Evolutionary conservation across 805 yeast species (phyloP).

Genomic region (Ogataea thermomethanolica): DNA sequence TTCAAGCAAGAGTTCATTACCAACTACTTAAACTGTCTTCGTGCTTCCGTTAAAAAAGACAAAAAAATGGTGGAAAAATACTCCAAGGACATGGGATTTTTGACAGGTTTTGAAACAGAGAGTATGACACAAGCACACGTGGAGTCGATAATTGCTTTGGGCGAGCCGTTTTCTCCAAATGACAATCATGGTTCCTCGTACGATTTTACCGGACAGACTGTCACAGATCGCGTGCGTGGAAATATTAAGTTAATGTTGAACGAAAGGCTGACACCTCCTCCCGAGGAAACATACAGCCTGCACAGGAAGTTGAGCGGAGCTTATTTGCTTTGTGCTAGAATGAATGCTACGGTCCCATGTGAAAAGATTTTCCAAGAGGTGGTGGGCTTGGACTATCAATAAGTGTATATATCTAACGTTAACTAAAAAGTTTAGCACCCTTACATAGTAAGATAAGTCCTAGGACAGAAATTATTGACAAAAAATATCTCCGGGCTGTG

Average conservation of each 20-base stretch:
- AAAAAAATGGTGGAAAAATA: conserved; percentile 57
- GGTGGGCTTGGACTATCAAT: conserved; percentile 48
- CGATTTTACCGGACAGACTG: conserved; percentile 81
- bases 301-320: conserved; percentile 96
- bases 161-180: conserved; percentile 80
- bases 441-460: too few relatives aligned
- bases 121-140: conserved; percentile 91
- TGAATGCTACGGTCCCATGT: conserved; percentile 81
- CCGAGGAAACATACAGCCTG: conserved; percentile 95
- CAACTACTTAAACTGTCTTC: conserved; percentile 66
- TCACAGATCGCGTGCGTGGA: conserved; percentile 86
- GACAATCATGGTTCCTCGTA: conserved; percentile 49
- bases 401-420: conserved; percentile 1
- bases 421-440: too few relatives aligned
- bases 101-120: conserved; percentile 86
- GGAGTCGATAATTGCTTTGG: conserved; percentile 83
- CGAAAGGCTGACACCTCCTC: conserved; percentile 94
- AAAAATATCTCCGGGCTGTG: conserved; percentile 8
- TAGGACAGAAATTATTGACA: too few relatives aligned
- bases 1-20: conserved; percentile 64
- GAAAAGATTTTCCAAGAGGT: conserved; percentile 71
- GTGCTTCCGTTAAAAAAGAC: conserved; percentile 72
- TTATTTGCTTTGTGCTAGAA: conserved; percentile 80
- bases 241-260: conserved; percentile 87
- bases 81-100: conserved; percentile 75